A percentile compares a stretch with the other conserved stretches of the same genome.
Evolutionary conservation across 2,329 filamentous ascomycete species (phyloP).

Genomic region (Pseudogymnoascus destructans): DNA sequence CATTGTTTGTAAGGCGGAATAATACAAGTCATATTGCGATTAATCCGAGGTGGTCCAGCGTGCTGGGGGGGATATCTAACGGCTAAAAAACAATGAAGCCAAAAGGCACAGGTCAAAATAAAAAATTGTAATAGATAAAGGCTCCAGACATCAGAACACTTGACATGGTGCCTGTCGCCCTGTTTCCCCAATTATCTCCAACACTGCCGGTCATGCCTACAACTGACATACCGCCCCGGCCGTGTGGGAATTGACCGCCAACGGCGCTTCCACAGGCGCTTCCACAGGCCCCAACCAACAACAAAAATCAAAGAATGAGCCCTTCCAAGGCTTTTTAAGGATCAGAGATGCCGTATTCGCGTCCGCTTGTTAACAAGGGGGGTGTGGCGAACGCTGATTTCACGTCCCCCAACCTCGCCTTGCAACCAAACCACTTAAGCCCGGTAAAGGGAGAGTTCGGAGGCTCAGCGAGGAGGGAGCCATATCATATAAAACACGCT

Average conservation of each 20-base stretch:
- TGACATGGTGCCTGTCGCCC: background rate
- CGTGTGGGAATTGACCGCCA: background rate
- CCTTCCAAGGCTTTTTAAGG: constrained; percentile 41
- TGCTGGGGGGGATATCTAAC: background rate
- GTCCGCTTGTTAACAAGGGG: constrained; percentile 94
- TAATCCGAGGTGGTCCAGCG: background rate
- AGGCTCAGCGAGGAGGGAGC: constrained; percentile 51
- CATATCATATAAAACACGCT: constrained; percentile 85
- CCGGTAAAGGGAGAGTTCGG: constrained; percentile 75
- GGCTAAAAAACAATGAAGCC: background rate
- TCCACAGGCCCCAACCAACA: background rate
- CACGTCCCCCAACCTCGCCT: constrained; percentile 58
- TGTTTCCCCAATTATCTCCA: background rate
- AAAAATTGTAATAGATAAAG: background rate
- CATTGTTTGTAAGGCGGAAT: background rate
- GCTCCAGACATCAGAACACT: background rate
- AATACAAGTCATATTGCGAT: background rate
- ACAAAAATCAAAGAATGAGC: constrained; percentile 12
- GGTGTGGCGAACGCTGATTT: constrained; percentile 99
- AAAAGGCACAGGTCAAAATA: too few relatives aligned
- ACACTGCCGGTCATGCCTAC: background rate
- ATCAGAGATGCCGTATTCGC: constrained; percentile 98
- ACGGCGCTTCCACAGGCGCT: background rate
- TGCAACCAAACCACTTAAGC: constrained; percentile 76
- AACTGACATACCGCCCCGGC: background rate